These are phyloP conservation scores for Komagataella populi DNA, from an alignment of 805 yeast genomes.

Conservation along the genomic window DNA sequence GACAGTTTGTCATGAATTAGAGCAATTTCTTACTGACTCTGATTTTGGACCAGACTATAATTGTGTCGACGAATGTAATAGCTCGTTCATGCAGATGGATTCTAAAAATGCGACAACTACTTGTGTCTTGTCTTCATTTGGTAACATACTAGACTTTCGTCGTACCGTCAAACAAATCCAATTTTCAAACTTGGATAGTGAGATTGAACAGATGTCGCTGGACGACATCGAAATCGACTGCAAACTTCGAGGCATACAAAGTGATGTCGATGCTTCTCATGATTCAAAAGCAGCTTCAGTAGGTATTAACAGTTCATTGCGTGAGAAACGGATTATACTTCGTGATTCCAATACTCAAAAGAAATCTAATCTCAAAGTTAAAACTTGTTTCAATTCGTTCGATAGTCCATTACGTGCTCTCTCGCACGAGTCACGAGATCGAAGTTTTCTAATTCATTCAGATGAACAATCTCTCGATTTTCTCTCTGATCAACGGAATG, in stretches of 20 bases:
- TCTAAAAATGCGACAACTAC: not conserved
- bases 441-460: not conserved
- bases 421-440: not conserved
- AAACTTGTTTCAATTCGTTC: not conserved
- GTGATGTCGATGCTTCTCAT: not conserved
- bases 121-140: not conserved
- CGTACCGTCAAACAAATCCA: not conserved
- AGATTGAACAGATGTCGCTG: constrained; percentile 18
- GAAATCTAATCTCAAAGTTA: not conserved
- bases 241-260: not conserved
- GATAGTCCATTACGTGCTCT: not conserved
- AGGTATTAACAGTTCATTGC: not conserved
- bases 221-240: constrained; percentile 17
- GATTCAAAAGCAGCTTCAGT: not conserved
- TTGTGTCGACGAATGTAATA: not conserved
- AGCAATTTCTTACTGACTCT: not conserved
- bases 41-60: not conserved
- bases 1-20: not conserved
- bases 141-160: not conserved
- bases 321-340: not conserved
- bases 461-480: not conserved
- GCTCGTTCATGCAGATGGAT: not conserved
- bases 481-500: not conserved
- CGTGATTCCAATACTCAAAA: not conserved
- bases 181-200: constrained; percentile 5